A percentile compares a stretch with the other conserved stretches of the same genome.
Conservation (phyloP, 805 yeast species). For the Lipomyces yamadae region DNA sequence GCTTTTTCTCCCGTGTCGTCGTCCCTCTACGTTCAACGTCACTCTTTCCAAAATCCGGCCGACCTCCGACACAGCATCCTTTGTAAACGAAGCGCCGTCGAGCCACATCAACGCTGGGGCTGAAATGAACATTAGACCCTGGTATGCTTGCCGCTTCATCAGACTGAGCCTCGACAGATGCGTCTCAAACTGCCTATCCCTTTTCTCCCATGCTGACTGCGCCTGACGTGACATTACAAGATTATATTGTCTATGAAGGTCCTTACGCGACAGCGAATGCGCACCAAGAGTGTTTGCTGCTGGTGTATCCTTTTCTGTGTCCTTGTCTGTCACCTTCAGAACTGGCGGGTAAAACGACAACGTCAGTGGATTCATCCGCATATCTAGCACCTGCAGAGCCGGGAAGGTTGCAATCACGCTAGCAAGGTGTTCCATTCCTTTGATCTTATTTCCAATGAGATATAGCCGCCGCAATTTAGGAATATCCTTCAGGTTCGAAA, state of each 20-base stretch:
- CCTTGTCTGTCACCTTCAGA: background rate
- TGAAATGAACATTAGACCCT: conserved; percentile 33
- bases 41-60: conserved; percentile 27
- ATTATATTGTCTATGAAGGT: conserved; percentile 27
- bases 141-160: conserved; percentile 28
- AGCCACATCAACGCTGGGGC: conserved; percentile 30
- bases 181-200: conserved; percentile 23
- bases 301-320: background rate
- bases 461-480: conserved; percentile 42
- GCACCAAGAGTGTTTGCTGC: conserved; percentile 4
- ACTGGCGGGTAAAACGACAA: conserved; percentile 39
- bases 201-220: conserved; percentile 29
- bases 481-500: conserved; percentile 40
- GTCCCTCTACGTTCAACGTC: conserved; percentile 24
- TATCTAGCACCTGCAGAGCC: conserved; percentile 40
- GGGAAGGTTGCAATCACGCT: conserved; percentile 33
- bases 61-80: conserved; percentile 16
- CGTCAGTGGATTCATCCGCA: conserved; percentile 44
- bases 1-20: background rate
- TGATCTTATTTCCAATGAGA: conserved; percentile 41
- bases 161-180: conserved; percentile 15
- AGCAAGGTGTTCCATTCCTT: conserved; percentile 35
- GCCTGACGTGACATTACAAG: conserved; percentile 29
- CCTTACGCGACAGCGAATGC: conserved; percentile 9
- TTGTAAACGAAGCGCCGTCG: conserved; percentile 27